A percentile compares a stretch with the other conserved stretches of the same genome.
Conservation (phyloP, 176 grass and related monocot genomes). For the Phoenix dactylifera region DNA sequence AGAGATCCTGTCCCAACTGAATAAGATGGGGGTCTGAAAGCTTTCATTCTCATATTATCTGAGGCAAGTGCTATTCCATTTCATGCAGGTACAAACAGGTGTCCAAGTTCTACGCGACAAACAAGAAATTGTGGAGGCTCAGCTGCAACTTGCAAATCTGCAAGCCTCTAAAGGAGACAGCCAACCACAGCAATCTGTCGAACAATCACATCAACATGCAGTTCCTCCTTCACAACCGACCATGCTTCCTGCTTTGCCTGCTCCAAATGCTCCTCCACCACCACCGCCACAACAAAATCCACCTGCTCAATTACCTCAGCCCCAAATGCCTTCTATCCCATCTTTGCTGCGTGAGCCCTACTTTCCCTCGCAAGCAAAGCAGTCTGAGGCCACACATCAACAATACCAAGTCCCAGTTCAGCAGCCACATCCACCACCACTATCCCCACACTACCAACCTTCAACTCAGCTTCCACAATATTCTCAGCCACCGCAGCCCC, state of each 20-base stretch:
- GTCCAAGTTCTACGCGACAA: slow-evolving; percentile 86
- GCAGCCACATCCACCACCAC: slow-evolving; percentile 23
- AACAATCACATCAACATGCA: slow-evolving; percentile 31
- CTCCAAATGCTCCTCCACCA: slow-evolving; percentile 45
- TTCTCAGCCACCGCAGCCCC: slow-evolving; percentile 32
- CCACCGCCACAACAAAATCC: slow-evolving; percentile 32
- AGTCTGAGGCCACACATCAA: slow-evolving; percentile 42
- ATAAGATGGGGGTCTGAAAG: too few relatives aligned
- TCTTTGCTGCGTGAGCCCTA: slow-evolving; percentile 14
- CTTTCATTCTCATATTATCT: background rate
- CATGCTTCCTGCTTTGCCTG: slow-evolving; percentile 34
- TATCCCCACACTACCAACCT: slow-evolving; percentile 26
- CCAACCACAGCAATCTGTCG: slow-evolving; percentile 31
- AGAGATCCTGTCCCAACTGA: too few relatives aligned
- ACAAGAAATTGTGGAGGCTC: slow-evolving; percentile 66
- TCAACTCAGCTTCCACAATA: slow-evolving; percentile 40
- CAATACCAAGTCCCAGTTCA: slow-evolving; percentile 32
- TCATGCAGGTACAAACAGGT: slow-evolving; percentile 56
- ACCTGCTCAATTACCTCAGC: slow-evolving; percentile 30
- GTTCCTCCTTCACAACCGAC: slow-evolving; percentile 24
- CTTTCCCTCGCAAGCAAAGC: slow-evolving; percentile 32
- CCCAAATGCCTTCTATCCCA: slow-evolving; percentile 34
- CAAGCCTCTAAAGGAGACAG: slow-evolving; percentile 36
- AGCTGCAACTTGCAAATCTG: slow-evolving; percentile 61
- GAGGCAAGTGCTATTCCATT: background rate